Percentiles rank a stretch among this genome's conserved stretches.
Evolutionary conservation across 257 asterid genomes (phyloP).

Genomic region (Henckelia pumila): DNA sequence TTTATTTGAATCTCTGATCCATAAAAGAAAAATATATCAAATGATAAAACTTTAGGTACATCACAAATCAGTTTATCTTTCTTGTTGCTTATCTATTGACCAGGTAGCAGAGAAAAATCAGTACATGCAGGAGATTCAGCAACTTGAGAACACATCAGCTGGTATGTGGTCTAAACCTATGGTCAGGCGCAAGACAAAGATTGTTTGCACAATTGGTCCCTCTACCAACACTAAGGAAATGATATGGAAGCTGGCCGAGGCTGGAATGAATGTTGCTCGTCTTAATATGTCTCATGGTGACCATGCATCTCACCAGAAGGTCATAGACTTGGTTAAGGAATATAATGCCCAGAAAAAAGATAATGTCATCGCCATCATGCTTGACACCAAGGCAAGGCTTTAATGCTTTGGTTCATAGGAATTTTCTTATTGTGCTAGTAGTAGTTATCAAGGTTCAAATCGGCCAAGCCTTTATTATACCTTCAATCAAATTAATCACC

Average conservation of each 20-base stretch:
- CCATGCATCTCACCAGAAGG: constrained; percentile 96
- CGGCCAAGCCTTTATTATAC: background rate
- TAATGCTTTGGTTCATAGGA: background rate
- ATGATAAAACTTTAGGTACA: background rate
- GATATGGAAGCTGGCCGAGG: constrained; percentile 99
- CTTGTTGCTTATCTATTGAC: constrained; percentile 9
- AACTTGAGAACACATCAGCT: constrained; percentile 51
- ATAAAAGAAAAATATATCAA: background rate
- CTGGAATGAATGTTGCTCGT: constrained; percentile 99
- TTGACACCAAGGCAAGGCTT: constrained; percentile 86
- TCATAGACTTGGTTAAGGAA: constrained; percentile 94
- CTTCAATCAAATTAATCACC: background rate
- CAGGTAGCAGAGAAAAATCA: constrained; percentile 61
- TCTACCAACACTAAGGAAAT: constrained; percentile 85
- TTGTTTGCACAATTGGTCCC: constrained; percentile 97
- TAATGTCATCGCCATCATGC: constrained; percentile 97
- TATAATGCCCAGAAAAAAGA: constrained; percentile 85
- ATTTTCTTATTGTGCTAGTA: background rate
- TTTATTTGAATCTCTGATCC: background rate
- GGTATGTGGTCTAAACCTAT: constrained; percentile 74
- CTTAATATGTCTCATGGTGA: constrained; percentile 98
- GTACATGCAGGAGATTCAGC: constrained; percentile 53
- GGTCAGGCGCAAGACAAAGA: constrained; percentile 91
- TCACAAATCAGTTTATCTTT: background rate
- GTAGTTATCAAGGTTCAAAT: background rate